Conservation (phyloP, 1,284 basidiomycete genomes). For the Fomitopsis pinicola region DNA sequence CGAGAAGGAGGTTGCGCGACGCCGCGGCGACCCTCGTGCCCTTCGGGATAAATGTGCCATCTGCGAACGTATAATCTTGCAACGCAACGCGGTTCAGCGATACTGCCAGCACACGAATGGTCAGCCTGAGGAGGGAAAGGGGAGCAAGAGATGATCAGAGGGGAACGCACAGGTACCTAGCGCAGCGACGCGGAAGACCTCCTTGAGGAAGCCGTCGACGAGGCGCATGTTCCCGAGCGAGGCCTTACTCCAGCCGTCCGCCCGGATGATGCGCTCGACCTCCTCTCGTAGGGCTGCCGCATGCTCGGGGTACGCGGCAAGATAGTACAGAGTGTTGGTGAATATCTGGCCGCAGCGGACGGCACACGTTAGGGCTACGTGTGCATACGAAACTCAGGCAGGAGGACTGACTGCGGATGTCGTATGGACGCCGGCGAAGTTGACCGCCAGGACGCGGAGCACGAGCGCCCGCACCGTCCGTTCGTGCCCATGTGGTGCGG, state of each 20-base stretch:
- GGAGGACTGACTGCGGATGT: constrained; percentile 31
- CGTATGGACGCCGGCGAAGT: constrained; percentile 40
- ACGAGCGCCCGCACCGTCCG: constrained; percentile 28
- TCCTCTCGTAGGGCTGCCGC: constrained; percentile 41
- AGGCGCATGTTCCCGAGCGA: constrained; percentile 40
- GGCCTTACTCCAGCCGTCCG: constrained; percentile 43
- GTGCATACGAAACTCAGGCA: not conserved
- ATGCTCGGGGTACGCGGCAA: constrained; percentile 38
- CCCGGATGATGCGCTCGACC: constrained; percentile 29
- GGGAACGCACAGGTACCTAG: constrained; percentile 14
- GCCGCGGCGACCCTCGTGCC: constrained; percentile 39
- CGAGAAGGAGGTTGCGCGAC: constrained; percentile 35
- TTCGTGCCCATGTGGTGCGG: constrained; percentile 25
- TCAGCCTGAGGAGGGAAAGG: constrained; percentile 11
- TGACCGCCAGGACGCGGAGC: constrained; percentile 38
- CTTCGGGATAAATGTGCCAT: constrained; percentile 39
- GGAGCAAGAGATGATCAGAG: not conserved
- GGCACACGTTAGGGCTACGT: not conserved
- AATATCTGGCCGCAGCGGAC: constrained; percentile 14
- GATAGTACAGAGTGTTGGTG: constrained; percentile 31
- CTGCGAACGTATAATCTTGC: constrained; percentile 32
- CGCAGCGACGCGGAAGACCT: constrained; percentile 36
- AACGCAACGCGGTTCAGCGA: constrained; percentile 23
- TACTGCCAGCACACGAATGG: constrained; percentile 13
- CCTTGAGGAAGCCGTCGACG: constrained; percentile 49